Percentiles rank a stretch among this genome's conserved stretches.
Evolutionary conservation across 495 filamentous ascomycete species (phyloP).

Genomic region (Penicillium turbatum): DNA sequence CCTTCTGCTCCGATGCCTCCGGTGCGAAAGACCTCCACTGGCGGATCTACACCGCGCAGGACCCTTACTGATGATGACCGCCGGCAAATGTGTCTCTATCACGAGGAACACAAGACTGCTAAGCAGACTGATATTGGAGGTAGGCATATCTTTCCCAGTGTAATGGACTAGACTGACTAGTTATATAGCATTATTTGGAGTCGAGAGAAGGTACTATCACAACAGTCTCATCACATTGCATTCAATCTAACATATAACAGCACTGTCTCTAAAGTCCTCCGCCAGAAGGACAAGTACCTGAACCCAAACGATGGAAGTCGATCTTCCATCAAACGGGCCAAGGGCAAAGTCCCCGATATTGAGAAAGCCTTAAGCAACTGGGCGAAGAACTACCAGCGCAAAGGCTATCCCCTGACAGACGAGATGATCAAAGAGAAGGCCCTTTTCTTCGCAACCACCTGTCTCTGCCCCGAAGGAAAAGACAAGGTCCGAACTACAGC

Average conservation of each 20-base stretch:
- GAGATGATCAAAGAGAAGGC: conserved; percentile 85
- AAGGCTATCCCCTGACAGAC: conserved; percentile 74
- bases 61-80: conserved; percentile 92
- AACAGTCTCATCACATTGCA: neutral
- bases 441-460: conserved; percentile 74
- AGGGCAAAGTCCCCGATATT: conserved; percentile 91
- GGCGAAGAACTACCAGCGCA: conserved; percentile 74
- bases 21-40: conserved; percentile 48
- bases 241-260: conserved; percentile 47
- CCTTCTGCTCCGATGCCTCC: conserved; percentile 46
- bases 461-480: conserved; percentile 70
- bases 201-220: conserved; percentile 85
- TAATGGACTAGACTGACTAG: conserved; percentile 26
- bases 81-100: conserved; percentile 90
- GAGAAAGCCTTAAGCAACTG: conserved; percentile 91
- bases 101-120: conserved; percentile 87
- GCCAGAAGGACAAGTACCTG: conserved; percentile 96
- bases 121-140: conserved; percentile 98
- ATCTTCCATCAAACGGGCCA: conserved; percentile 83
- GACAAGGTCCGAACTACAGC: conserved; percentile 67
- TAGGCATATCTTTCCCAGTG: conserved; percentile 36
- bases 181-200: conserved; percentile 76
- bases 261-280: conserved; percentile 95
- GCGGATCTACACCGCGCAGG: conserved; percentile 67
- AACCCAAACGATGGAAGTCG: conserved; percentile 79